Percentiles rank a stretch among this genome's conserved stretches.
Evolutionary conservation across 306 rosid genomes (phyloP).

Genomic region (Oxytropis ochrocephala): DNA sequence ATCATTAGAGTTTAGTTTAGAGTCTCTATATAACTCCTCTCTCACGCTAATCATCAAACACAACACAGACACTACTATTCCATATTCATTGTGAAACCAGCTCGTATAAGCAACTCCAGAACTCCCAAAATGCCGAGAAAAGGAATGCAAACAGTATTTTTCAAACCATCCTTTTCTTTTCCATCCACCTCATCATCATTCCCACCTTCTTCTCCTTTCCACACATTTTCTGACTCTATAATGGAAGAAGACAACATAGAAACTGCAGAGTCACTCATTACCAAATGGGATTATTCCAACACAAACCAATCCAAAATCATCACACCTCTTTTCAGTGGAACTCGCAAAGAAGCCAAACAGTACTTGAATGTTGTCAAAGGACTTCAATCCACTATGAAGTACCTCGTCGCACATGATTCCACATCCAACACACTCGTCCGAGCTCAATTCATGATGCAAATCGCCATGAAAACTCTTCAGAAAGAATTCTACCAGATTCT

Average conservation of each 20-base stretch:
- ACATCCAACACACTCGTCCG: constrained; percentile 33
- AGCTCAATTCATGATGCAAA: constrained; percentile 67
- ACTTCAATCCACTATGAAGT: constrained; percentile 69
- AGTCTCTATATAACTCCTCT: constrained; percentile 1
- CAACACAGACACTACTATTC: no score
- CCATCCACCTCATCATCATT: constrained; percentile 13
- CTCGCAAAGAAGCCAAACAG: constrained; percentile 53
- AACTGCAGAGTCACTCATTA: constrained; percentile 39
- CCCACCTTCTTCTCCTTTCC: constrained; percentile 38
- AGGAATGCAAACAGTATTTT: constrained; percentile 50
- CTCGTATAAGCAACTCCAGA: no score
- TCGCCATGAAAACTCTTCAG: constrained; percentile 70
- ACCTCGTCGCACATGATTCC: constrained; percentile 33
- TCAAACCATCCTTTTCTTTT: constrained; percentile 28
- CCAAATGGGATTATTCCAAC: constrained; percentile 38
- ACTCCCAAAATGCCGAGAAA: constrained; percentile 29
- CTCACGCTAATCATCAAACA: background rate
- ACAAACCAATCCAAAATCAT: background rate
- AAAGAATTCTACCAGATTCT: constrained; percentile 57
- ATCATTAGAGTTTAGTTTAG: no score
- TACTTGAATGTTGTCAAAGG: constrained; percentile 51
- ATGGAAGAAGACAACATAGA: constrained; percentile 56
- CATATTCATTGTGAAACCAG: no score
- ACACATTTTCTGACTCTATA: constrained; percentile 39
- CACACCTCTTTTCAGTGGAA: constrained; percentile 41